These are phyloP conservation scores for Cenchrus fungigraminus DNA, from an alignment of 176 grass and related monocot species.

Conservation along the genomic window DNA sequence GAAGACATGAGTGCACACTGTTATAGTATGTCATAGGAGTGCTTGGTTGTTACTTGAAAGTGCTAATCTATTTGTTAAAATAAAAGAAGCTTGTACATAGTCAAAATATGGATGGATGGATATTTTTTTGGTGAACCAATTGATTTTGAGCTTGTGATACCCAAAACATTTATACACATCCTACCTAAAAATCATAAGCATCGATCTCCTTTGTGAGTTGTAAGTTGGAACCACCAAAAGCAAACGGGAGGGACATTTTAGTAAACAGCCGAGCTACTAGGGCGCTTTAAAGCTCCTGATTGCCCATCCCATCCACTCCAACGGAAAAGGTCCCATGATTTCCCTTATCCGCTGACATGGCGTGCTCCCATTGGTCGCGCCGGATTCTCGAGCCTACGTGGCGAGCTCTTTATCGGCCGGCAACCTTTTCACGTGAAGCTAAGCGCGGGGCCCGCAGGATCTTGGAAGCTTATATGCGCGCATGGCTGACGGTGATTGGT, in stretches of 20 bases:
- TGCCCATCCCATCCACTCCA: constrained; percentile 47
- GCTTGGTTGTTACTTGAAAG: not conserved
- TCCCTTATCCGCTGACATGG: constrained; percentile 60
- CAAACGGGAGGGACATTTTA: constrained; percentile 11
- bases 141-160: not conserved
- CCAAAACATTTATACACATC: not conserved
- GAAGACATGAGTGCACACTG: not conserved
- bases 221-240: constrained; percentile 9
- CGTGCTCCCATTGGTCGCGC: constrained; percentile 27
- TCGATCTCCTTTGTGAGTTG: not conserved
- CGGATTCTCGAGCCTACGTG: constrained; percentile 47
- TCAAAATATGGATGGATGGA: not conserved
- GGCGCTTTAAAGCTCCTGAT: not conserved
- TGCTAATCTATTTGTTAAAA: not conserved
- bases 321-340: constrained; percentile 34
- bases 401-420: constrained; percentile 35
- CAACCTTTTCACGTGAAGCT: constrained; percentile 50
- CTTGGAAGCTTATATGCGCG: constrained; percentile 49
- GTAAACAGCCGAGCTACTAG: constrained; percentile 7
- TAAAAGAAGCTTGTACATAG: not conserved
- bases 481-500: constrained; percentile 42
- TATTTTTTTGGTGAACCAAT: not conserved
- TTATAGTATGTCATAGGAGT: not conserved
- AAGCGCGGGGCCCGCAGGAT: constrained; percentile 46
- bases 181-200: not conserved